Evolutionary conservation across 1,284 basidiomycete genomes (phyloP).

Genomic region (Cystobasidium pallidum): DNA sequence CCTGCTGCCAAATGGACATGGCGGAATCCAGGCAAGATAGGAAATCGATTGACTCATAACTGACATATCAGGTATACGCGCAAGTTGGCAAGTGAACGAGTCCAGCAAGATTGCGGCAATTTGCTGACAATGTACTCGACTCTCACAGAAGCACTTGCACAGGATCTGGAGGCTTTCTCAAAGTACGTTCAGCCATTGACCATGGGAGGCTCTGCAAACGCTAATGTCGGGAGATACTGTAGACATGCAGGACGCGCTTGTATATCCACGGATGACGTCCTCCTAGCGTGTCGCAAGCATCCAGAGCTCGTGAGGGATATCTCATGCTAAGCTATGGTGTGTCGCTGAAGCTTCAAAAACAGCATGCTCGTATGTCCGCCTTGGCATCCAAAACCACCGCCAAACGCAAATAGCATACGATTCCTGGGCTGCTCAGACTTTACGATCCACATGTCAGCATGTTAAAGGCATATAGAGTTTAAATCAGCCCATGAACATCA

Average conservation of each 20-base stretch:
- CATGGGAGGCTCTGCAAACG: not conserved
- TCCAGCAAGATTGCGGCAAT: no score
- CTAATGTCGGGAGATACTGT: not conserved
- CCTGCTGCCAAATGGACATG: not conserved
- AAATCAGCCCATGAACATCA: no score
- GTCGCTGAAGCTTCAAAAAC: not conserved
- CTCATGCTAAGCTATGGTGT: not conserved
- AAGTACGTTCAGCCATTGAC: conserved; percentile 4
- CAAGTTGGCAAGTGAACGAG: conserved; percentile 30
- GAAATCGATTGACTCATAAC: no score
- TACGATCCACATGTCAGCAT: no score
- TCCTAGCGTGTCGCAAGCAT: conserved; percentile 38
- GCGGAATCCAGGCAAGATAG: no score
- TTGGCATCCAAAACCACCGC: conserved; percentile 1
- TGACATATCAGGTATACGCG: conserved; percentile 39
- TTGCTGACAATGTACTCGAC: not conserved
- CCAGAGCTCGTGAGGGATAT: conserved; percentile 21
- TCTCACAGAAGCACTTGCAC: conserved; percentile 20
- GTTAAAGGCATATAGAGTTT: no score
- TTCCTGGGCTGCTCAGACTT: not conserved
- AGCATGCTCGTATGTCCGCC: conserved; percentile 13
- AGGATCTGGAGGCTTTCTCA: conserved; percentile 39
- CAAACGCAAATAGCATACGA: not conserved
- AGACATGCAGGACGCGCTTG: conserved; percentile 32
- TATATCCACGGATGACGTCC: conserved; percentile 32